Conservation (phyloP, 495 filamentous ascomycete species). For the Geoglossum glabrum region DNA sequence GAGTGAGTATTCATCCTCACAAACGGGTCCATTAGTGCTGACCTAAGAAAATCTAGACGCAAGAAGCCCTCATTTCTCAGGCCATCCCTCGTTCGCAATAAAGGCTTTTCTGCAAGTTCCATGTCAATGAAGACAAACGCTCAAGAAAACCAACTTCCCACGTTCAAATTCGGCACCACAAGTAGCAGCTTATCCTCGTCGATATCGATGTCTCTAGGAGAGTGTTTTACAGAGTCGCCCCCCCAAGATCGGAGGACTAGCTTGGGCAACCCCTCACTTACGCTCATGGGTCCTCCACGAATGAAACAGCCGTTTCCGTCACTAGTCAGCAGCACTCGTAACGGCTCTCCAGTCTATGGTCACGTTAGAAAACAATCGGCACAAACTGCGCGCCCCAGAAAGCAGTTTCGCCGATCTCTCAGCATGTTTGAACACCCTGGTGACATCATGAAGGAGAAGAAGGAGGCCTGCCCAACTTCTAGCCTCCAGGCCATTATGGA, state of each 20-base stretch:
- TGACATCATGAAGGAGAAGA: slow-evolving; percentile 56
- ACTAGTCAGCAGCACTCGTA: slow-evolving; percentile 31
- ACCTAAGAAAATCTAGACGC: slow-evolving; percentile 25
- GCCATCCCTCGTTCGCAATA: slow-evolving; percentile 39
- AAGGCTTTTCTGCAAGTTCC: slow-evolving; percentile 33
- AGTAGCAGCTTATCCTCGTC: slow-evolving; percentile 29
- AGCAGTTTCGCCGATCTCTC: slow-evolving; percentile 72
- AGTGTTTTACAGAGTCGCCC: slow-evolving; percentile 65
- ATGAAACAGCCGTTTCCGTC: slow-evolving; percentile 38
- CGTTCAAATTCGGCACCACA: slow-evolving; percentile 47
- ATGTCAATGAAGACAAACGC: slow-evolving; percentile 24
- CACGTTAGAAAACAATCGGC: slow-evolving; percentile 54
- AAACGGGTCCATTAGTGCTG: not conserved
- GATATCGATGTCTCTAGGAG: slow-evolving; percentile 44
- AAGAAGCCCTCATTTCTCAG: slow-evolving; percentile 36
- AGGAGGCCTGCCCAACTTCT: slow-evolving; percentile 30
- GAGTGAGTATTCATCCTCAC: slow-evolving; percentile 14
- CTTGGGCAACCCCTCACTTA: slow-evolving; percentile 31
- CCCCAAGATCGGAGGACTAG: slow-evolving; percentile 32
- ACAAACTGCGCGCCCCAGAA: slow-evolving; percentile 55
- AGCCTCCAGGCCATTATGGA: slow-evolving; percentile 56
- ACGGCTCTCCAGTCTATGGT: slow-evolving; percentile 48
- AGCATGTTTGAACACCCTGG: slow-evolving; percentile 93
- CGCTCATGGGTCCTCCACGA: slow-evolving; percentile 31
- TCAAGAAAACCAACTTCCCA: slow-evolving; percentile 41